Evolutionary conservation across 2,329 filamentous ascomycete species (phyloP), one percentile per base, ranked within the genome.

Genomic region (Monosporascus sp.): DNA sequence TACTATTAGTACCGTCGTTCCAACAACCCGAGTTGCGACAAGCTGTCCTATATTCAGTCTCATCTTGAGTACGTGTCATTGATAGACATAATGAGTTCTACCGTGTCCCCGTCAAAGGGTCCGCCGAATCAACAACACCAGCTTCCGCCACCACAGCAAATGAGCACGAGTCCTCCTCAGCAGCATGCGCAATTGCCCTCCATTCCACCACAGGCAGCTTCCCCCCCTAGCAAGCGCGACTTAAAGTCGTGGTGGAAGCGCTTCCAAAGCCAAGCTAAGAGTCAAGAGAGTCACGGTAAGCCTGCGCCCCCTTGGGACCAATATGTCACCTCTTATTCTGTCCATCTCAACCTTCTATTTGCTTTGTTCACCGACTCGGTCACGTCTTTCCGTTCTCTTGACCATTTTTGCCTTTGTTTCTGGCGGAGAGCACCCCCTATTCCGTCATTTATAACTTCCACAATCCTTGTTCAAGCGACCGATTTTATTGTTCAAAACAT

Each of bases 181-280:
- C 59, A 64, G 39, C 54, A 52, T 27, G 55, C 55, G n/a, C 62
- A 59, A 49, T 44, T 54, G 48, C n/a, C 52, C 45, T 47, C 70
- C 67, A 71, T 73, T 71, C 65, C 78, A 7, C 43, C 22, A 25
- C 31, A 35, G 31, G 43, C 43, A 68, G 68, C 79, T 68, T 90
- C 89, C 43, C 89, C 89, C 52, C 90, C 90, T 31, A 90, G 85
- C 60, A 95, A 88, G 75, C 85, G 90, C 69, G 91, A 96, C 69
- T 78, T 97, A 62, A 88, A 91, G 63, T 95, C 89, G 55, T 99
- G 94, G 94, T 97, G 94, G 94, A 96, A 91, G 73, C 85, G 87
- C 64, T 97, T 99, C 75, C 94, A 94, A 74, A 82, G 88, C 51
- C 76, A 80, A 46, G 72, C 77, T 38, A 83, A 78, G 64, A 76